Evolutionary conservation across 352 stramenopile genomes (phyloP), one percentile per base, ranked within the genome.

Genomic region (Thalassiosira sp.): DNA sequence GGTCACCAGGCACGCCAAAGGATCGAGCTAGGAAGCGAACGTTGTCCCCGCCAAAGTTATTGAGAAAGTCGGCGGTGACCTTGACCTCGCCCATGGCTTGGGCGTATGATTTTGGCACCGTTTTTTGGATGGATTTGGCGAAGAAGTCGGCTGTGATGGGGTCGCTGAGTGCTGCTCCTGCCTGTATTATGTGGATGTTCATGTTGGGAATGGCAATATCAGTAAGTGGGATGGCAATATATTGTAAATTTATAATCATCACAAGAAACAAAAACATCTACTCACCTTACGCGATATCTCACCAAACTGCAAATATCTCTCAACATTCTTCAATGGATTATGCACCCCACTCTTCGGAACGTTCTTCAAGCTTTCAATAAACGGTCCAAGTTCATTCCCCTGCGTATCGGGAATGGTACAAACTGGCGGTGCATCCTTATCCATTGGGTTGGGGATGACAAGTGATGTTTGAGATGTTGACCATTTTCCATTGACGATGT

Each of bases 281-380:
- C 83, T 64, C 24, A 89, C 83, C 72, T 85, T 85, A 24, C 85
- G 76, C 42, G 75, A 89, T 35, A 95, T 92, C 40, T 94, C 90
- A 49, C 90, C 93, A 64, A 93, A 94, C 49, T 91, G 53, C 43
- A 94, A 71, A 72, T 98, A 99, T 69, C 96, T 91, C 66, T 98
- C 94, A 31, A 96, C 89, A 79, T 98, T 97, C 90, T 99, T 99
- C 52, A 98, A 89, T 25, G 97, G 96, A 88, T 99, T 99, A 91
- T 99, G 97, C 49, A 99, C 84, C 0, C 97, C 97, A 74, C 95
- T 96, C 90, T 99, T 99, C 8, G 96, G 94, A 57, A 95, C 96
- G 25, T 78, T 89, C 11, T 79, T 85, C 86, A 98, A 93, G 74
- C 91, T 97, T 33, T 97, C 86, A 28, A 98, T 89, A 68, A 98